phyloP scores from a whole-genome alignment of 176 grass and related monocot species.

The Musa beccarii region DNA sequence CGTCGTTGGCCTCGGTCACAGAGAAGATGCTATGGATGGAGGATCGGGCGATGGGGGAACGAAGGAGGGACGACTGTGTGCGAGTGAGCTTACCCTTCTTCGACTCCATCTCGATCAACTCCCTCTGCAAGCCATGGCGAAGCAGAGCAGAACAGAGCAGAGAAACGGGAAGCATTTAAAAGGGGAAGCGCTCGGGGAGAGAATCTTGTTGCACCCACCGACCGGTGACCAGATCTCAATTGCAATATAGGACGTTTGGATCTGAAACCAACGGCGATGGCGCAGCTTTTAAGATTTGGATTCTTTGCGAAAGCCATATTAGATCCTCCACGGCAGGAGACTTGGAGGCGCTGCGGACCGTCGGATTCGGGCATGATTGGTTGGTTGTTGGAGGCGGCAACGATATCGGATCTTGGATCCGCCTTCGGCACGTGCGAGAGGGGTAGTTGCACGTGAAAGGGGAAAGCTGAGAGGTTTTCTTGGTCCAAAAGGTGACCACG shows the following conservation, averaged over 20 bases:
- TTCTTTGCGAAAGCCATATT: too few relatives aligned
- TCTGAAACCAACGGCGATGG: too few relatives aligned
- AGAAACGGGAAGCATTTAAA: too few relatives aligned
- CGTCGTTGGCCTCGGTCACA: constrained; percentile 48
- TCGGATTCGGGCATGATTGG: background rate
- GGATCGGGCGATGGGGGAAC: constrained; percentile 71
- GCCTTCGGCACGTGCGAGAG: constrained; percentile 5
- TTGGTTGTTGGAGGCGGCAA: background rate
- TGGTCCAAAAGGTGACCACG: background rate
- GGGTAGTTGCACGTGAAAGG: constrained; percentile 17
- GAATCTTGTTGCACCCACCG: too few relatives aligned
- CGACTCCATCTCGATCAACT: constrained; percentile 7
- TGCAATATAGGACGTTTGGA: too few relatives aligned
- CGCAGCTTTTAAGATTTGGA: too few relatives aligned
- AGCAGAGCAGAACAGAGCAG: too few relatives aligned
- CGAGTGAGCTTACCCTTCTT: constrained; percentile 52
- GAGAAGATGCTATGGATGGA: constrained; percentile 17
- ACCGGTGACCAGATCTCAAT: too few relatives aligned
- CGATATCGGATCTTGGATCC: constrained; percentile 13
- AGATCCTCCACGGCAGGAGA: too few relatives aligned
- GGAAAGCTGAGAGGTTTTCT: background rate
- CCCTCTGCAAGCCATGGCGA: constrained; percentile 2
- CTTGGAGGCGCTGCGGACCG: background rate
- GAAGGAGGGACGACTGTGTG: constrained; percentile 71
- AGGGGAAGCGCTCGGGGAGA: too few relatives aligned